Evolutionary conservation across 1,284 basidiomycete species (phyloP), one percentile per base, ranked within the genome.

Genomic region (Caloboletus firmus): DNA sequence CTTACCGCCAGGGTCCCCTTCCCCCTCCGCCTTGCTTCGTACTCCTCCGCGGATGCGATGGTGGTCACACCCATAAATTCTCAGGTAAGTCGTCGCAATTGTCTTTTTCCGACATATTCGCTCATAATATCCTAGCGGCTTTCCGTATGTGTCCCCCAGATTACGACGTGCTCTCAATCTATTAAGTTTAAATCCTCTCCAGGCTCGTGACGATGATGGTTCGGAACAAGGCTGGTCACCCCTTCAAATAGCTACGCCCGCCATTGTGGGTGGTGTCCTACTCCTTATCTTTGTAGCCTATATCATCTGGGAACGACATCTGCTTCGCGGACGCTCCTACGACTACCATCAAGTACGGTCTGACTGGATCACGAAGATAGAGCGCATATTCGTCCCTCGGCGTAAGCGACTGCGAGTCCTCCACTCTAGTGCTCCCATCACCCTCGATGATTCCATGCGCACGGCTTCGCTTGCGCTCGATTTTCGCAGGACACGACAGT

Each of bases 211-310:
- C 11, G 52, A 51, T 31, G 39, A 20, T 18, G 5, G 8, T 39
- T 28, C 7, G 26, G 18, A 18, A 17, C 24, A 26, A 3, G 41
- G 32, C 53, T 74, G 75, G 73, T 56, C 63, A 3, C 30, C 60
- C 5, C 7, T 70, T 10, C 72, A 76, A 54, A 74, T 74, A 41
- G 59, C 71, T 11, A 53, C 66, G 0, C 74, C 77, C 7, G 57
- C 68, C 22, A 62, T 71, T 30, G 62, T 67, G 18, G 67, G 66
- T n/a, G 52, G 65, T 2, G 61, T 53, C 17, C 58, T 72, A 5
- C 24, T 71, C n/a, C 43, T 67, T 4, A 11, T 69, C 17, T 62
- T 67, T n/a, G 31, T 55, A 6, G 34, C 58, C 36, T 57, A 63
- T 26, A 13, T 72, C 35, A 48, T 65, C 39, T 69, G 67, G 70